A percentile compares a stretch with the other conserved stretches of the same genome.
Evolutionary conservation across 108 stramenopile species (phyloP).

Genomic region (Pseudonitzschia multiseries): DNA sequence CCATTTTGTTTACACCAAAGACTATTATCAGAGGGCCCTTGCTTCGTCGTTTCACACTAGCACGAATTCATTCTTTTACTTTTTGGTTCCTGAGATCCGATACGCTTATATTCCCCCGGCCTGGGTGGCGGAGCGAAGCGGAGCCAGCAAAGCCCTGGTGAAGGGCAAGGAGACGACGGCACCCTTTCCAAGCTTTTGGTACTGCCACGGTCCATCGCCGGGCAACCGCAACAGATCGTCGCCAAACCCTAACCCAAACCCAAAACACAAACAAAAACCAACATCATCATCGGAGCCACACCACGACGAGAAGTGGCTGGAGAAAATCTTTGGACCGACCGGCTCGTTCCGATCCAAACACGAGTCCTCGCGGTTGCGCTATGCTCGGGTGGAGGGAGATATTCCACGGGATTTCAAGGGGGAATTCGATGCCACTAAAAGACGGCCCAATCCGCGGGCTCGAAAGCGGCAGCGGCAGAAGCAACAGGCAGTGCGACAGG

Average conservation of each 20-base stretch:
- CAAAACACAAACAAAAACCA: too few species aligned
- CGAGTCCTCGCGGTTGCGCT: constrained; percentile 4
- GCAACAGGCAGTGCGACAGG: background rate
- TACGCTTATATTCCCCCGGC: constrained; percentile 30
- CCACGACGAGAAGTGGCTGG: constrained; percentile 12
- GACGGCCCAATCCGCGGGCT: constrained; percentile 53
- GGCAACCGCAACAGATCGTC: background rate
- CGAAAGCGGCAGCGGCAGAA: constrained; percentile 30
- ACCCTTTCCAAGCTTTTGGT: constrained; percentile 41
- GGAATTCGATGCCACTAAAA: constrained; percentile 50
- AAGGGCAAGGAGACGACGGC: constrained; percentile 30
- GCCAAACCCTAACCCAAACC: too few species aligned
- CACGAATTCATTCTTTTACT: constrained; percentile 10
- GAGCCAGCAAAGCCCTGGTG: constrained; percentile 17
- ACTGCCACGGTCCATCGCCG: constrained; percentile 18
- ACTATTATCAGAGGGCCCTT: constrained; percentile 13
- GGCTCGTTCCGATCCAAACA: constrained; percentile 20
- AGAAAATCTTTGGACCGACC: constrained; percentile 16
- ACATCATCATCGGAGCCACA: background rate
- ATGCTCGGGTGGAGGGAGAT: constrained; percentile 12
- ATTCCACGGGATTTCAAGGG: constrained; percentile 29
- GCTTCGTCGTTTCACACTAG: background rate
- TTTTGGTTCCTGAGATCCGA: constrained; percentile 18
- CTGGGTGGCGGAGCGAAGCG: constrained; percentile 15
- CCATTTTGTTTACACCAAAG: constrained; percentile 38